phyloP scores from a whole-genome alignment of 75 land plant genomes.

The Pinus albicaulis region DNA sequence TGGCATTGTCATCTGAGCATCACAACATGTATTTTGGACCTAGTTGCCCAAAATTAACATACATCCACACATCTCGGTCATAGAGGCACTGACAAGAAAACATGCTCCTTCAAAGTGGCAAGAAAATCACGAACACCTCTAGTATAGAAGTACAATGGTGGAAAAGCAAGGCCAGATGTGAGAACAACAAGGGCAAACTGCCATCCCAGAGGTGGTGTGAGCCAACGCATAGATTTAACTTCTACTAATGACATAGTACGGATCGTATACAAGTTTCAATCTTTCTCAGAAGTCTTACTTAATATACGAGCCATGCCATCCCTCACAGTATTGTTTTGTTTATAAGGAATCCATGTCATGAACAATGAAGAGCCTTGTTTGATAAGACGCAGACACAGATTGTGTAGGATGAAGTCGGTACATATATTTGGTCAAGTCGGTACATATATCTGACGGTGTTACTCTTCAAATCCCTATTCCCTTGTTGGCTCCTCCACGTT shows the following conservation, averaged over 20 bases:
- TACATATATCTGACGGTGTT: too few relatives aligned
- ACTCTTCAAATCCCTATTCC: too few relatives aligned
- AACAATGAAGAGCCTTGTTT: constrained; percentile 79
- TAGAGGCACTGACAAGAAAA: constrained; percentile 75
- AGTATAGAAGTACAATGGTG: constrained; percentile 93
- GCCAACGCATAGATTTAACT: constrained; percentile 84
- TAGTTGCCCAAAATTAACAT: too few relatives aligned
- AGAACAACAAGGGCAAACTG: constrained; percentile 90
- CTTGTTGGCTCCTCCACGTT: too few relatives aligned
- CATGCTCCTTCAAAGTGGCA: constrained; percentile 75
- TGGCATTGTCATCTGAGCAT: too few relatives aligned
- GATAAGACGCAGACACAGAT: constrained; percentile 71
- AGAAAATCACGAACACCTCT: constrained; percentile 92
- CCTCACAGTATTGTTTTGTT: constrained; percentile 18
- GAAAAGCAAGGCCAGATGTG: constrained; percentile 82
- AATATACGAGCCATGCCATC: constrained; percentile 21
- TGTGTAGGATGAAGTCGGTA: constrained; percentile 98
- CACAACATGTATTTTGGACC: too few relatives aligned
- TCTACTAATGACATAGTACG: constrained; percentile 72
- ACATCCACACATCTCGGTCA: too few relatives aligned
- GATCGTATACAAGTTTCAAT: constrained; percentile 86
- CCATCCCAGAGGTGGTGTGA: constrained; percentile 91
- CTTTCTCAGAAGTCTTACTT: constrained; percentile 61
- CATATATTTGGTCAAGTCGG: too few relatives aligned
- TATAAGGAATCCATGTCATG: constrained; percentile 96